Evolutionary conservation across 225 moss, liverwort and hornwort species (phyloP).

Genomic region (Thuidium tamariscinum): DNA sequence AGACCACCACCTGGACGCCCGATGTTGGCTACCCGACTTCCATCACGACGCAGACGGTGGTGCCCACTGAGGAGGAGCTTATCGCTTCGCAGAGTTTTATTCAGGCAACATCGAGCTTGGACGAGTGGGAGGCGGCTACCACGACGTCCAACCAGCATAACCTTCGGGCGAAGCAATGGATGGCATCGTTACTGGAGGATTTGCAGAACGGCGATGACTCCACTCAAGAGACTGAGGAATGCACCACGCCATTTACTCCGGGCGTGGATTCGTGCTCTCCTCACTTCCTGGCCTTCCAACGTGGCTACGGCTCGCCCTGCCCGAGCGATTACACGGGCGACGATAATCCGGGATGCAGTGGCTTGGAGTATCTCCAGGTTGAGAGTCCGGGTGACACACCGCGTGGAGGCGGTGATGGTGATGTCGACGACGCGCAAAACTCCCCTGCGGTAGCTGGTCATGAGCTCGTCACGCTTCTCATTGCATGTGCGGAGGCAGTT

Average conservation of each 20-base stretch:
- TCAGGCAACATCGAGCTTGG: conserved; percentile 25
- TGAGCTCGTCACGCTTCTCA: conserved; percentile 72
- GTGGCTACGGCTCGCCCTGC: conserved; percentile 41
- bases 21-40: conserved; percentile 22
- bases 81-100: conserved; percentile 17
- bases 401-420: conserved; percentile 30
- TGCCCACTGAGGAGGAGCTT: conserved; percentile 6
- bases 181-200: conserved; percentile 77
- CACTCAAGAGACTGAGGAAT: conserved; percentile 43
- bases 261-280: conserved; percentile 44
- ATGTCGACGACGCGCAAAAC: conserved; percentile 7
- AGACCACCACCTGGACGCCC: conserved; percentile 30
- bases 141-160: conserved; percentile 39
- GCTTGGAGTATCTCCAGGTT: conserved; percentile 44
- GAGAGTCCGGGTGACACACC: conserved; percentile 51
- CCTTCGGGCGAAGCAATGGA: conserved; percentile 61
- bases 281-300: conserved; percentile 26
- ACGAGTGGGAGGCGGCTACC: conserved; percentile 60
- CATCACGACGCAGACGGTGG: conserved; percentile 23
- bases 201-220: conserved; percentile 41
- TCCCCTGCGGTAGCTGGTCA: conserved; percentile 44
- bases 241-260: conserved; percentile 34
- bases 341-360: conserved; percentile 37
- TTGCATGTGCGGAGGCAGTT: conserved; percentile 86
- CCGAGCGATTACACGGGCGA: conserved; percentile 49